A percentile compares a stretch with the other conserved stretches of the same genome.
These are phyloP conservation scores for Linum lewisii DNA, from an alignment of 345 rosid species.

Conservation along the genomic window DNA sequence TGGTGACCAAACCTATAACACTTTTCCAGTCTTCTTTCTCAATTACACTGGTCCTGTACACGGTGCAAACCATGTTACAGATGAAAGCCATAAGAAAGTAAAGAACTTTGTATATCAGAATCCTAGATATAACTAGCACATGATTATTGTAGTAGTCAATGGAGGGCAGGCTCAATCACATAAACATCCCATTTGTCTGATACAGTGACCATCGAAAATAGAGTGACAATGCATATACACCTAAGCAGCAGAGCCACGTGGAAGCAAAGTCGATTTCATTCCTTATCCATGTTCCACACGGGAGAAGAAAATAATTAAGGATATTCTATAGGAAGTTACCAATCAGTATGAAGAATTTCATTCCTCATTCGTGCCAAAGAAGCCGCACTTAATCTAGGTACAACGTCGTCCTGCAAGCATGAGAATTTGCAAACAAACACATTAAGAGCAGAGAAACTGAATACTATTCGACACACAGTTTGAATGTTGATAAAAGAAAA, in stretches of 20 bases:
- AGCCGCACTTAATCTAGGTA: constrained; percentile 71
- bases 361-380: constrained; percentile 65
- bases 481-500: not conserved
- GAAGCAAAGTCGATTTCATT: not conserved
- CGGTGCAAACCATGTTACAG: not conserved
- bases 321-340: constrained; percentile 33
- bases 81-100: not conserved
- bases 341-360: constrained; percentile 85
- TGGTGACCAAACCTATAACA: constrained; percentile 55
- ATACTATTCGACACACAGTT: not conserved
- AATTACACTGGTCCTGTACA: constrained; percentile 63
- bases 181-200: too few relatives aligned
- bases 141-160: too few relatives aligned
- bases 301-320: not conserved
- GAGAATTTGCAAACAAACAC: not conserved
- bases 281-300: not conserved
- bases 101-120: not conserved
- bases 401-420: constrained; percentile 63
- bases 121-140: not conserved
- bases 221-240: not conserved
- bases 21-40: constrained; percentile 86
- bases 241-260: not conserved
- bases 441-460: not conserved
- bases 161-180: too few relatives aligned
- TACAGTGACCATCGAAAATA: too few relatives aligned